Base-by-base conservation (phyloP, 805 yeast genomes). In the Diddensiella caesifluorescens region DNA sequence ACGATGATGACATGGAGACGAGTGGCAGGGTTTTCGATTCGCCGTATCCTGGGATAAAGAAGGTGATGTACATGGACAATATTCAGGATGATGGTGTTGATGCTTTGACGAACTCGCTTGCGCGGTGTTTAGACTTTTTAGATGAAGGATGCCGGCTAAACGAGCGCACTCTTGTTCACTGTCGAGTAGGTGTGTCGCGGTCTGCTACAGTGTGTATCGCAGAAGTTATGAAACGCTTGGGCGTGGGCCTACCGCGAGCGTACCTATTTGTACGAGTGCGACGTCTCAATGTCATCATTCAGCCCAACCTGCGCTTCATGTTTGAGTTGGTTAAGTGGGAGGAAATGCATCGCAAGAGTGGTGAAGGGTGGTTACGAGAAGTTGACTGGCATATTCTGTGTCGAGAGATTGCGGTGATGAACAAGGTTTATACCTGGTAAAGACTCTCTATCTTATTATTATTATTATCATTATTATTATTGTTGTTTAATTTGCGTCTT, bases 141-240 rank as follows among this genome's bases (percentile, higher is more conserved):
- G 82, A 84, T 40, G 71, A 69, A 21, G 74, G 75, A 15, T 65
- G 67, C 48, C 50, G 59, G 16, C 50, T 51, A 1, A 64, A 63
- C 27, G 76, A 75, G 18, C 54, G 73, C 35, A 77, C 80, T 2
- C 67, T 90, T 46, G 89, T 90, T 7, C 97, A 90, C 60, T 90
- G 97, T 55, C 83, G 95, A 56, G 97, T 87, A 36, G 97, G 97
- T 0, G 97, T 90, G 3, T 85, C 95, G 0, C 68, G 97, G 42
- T 85, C 95, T 2, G 97, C 97, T 0, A 86, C 97, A 0, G 94
- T 90, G 7, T 90, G 94, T 52, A 90, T 90, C 51, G 96, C 96
- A 1, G 97, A 88, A 57, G 90, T 86, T 28, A 89, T 90, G 95
- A 75, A 77, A 51, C 64, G 95, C 30, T 63, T 83, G 40, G 64